A percentile compares a stretch with the other conserved stretches of the same genome.
phyloP scores from a whole-genome alignment of 345 rosid genomes.

The Rubroshorea leprosula region DNA sequence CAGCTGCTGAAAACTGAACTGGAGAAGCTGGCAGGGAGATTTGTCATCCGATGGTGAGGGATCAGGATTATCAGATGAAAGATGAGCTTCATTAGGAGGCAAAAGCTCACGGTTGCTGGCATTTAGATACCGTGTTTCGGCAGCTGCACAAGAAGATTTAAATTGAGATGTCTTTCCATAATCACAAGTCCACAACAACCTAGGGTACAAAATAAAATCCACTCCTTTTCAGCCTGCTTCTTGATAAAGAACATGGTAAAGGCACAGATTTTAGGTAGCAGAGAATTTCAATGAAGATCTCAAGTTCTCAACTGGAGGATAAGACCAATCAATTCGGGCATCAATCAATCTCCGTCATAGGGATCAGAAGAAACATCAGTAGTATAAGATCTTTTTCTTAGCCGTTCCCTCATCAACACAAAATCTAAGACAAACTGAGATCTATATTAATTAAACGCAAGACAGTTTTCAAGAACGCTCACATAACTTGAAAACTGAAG shows the following conservation, averaged over 20 bases:
- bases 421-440: too few relatives aligned
- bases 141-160: slow-evolving; percentile 35
- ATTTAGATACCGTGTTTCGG: slow-evolving; percentile 64
- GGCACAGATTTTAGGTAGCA: background rate
- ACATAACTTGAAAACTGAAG: background rate
- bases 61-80: slow-evolving; percentile 42
- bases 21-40: slow-evolving; percentile 47
- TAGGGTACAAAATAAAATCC: background rate
- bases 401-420: too few relatives aligned
- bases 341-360: too few relatives aligned
- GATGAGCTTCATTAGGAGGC: slow-evolving; percentile 49
- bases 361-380: too few relatives aligned
- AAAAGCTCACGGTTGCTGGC: slow-evolving; percentile 68
- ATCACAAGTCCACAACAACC: background rate
- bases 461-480: too few relatives aligned
- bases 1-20: slow-evolving; percentile 65
- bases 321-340: too few relatives aligned
- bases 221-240: slow-evolving; percentile 7
- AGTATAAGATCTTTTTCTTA: too few relatives aligned
- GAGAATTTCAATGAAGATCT: background rate
- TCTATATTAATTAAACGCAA: too few relatives aligned
- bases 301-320: background rate
- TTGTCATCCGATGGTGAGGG: slow-evolving; percentile 27
- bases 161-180: slow-evolving; percentile 1
- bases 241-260: background rate